These are phyloP conservation scores for Peltaster fructicola DNA, from an alignment of 2,329 filamentous ascomycete genomes.

Conservation along the genomic window DNA sequence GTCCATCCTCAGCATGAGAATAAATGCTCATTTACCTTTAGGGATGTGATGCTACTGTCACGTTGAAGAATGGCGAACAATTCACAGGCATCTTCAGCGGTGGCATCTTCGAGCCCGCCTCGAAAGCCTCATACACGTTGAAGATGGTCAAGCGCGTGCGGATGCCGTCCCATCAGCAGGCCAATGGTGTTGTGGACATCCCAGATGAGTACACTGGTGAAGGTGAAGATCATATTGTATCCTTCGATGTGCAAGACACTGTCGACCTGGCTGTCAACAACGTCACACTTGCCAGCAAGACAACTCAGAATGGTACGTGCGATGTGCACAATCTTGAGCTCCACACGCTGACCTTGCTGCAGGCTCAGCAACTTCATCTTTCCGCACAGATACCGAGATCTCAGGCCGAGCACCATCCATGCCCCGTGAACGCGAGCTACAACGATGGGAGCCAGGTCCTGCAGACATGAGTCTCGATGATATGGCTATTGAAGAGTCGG, in stretches of 20 bases:
- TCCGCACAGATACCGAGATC: constrained; percentile 79
- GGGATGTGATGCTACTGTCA: constrained; percentile 39
- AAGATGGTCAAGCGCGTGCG: constrained; percentile 46
- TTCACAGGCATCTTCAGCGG: constrained; percentile 45
- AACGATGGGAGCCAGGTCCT: constrained; percentile 60
- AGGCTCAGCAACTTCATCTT: constrained; percentile 47
- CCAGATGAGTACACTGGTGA: constrained; percentile 28
- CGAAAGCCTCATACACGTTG: constrained; percentile 37
- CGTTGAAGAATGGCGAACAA: constrained; percentile 41
- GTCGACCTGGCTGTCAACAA: constrained; percentile 37
- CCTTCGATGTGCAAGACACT: constrained; percentile 44
- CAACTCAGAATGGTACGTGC: constrained; percentile 39
- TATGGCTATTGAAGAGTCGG: constrained; percentile 40
- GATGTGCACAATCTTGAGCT: not conserved
- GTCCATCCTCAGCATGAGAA: constrained; percentile 48
- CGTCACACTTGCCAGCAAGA: constrained; percentile 33
- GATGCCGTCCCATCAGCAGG: constrained; percentile 22
- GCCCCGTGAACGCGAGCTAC: constrained; percentile 55
- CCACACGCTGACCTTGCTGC: not conserved
- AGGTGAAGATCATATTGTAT: constrained; percentile 35
- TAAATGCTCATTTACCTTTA: constrained; percentile 15
- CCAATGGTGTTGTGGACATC: constrained; percentile 27
- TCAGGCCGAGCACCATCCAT: constrained; percentile 45
- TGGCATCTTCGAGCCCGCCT: constrained; percentile 30
- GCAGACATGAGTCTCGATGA: constrained; percentile 38